Base-by-base conservation (phyloP, 1,284 basidiomycete species). In the Microbotryomycetes sp. region DNA sequence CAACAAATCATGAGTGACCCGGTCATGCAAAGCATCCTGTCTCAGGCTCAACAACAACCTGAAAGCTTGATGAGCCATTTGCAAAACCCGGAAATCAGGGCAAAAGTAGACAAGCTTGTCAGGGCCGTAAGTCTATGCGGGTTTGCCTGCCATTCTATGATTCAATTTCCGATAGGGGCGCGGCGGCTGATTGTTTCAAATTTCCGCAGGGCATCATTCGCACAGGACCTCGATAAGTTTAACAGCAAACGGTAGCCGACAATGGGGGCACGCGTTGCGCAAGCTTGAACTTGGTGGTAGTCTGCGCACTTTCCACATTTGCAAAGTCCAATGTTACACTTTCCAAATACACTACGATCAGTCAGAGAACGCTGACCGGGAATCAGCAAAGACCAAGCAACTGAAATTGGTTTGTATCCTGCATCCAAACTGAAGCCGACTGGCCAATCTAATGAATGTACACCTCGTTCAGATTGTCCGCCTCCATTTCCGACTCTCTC, bases 41-140 rank as follows among this genome's bases (percentile, higher is more conserved):
- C 93, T 74, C 93, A 98, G 78, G 91, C 92, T 4, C 96, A 99
- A 77, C 75, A 79, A 52, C 86, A 97, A 77, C 94, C 96, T 3
- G 80, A 83, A 30, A 91, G 92, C 18, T 78, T 99, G 63, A 88
- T 91, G 77, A 91, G 97, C 69, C 94, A 98, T 78, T 90, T 98
- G 88, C 91, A 93, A 83, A 97, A 94, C 74, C 89, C 91, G 7
- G 79, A 82, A 59, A 85, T 96, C 50, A 81, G 84, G 56, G 77
- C 82, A 64, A 96, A 96, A 80, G 89, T 96, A 67, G 83, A 88
- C 78, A 97, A 97, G 78, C 81, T 99, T 50, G 81, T 96, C 9
- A 50, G 60, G 28, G 66, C 66, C 31, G 61, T 60, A 23, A 24
- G 60, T 59, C 27, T 54, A 4, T 30, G 11, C 11, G 4, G 4